Percentiles rank a stretch among this genome's conserved stretches.
Evolutionary conservation across 2,329 filamentous ascomycete species (phyloP).

Genomic region (Lecanicillium sp.): DNA sequence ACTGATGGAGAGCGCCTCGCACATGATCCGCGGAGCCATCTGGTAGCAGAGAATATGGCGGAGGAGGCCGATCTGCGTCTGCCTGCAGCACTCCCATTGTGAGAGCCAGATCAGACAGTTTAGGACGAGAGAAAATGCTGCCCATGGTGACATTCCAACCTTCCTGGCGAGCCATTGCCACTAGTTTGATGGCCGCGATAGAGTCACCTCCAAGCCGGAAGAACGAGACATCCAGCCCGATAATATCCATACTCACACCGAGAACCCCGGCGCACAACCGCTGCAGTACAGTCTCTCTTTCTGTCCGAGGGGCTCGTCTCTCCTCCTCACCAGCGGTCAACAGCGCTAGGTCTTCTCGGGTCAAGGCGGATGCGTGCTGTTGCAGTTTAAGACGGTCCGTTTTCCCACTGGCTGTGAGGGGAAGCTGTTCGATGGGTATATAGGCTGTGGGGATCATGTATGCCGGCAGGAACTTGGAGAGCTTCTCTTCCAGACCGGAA

Average conservation of each 20-base stretch:
- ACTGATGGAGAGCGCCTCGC: conserved; percentile 11
- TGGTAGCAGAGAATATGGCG: not conserved
- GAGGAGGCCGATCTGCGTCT: not conserved
- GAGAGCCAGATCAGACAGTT: not conserved
- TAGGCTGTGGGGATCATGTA: conserved; percentile 2
- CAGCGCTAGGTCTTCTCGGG: not conserved
- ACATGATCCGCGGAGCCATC: conserved; percentile 8
- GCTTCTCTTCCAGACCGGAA: not conserved
- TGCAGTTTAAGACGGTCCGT: not conserved
- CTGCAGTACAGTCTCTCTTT: conserved; percentile 2
- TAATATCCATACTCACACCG: conserved; percentile 6
- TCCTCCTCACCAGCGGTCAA: not conserved
- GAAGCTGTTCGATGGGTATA: not conserved
- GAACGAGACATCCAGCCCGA: conserved; percentile 33
- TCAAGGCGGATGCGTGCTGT: not conserved
- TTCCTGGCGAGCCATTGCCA: conserved; percentile 20
- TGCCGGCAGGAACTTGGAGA: not conserved
- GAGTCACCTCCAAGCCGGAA: conserved; percentile 39
- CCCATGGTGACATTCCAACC: conserved; percentile 30
- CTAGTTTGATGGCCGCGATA: conserved; percentile 33
- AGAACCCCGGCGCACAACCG: conserved; percentile 4
- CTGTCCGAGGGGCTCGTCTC: not conserved
- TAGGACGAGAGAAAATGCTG: conserved; percentile 25
- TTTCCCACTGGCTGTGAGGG: conserved; percentile 1
- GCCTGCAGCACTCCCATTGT: not conserved